These are phyloP conservation scores for Monosiga brevicollis DNA, from an alignment of 78 protist genomes.

Conservation along the genomic window DNA sequence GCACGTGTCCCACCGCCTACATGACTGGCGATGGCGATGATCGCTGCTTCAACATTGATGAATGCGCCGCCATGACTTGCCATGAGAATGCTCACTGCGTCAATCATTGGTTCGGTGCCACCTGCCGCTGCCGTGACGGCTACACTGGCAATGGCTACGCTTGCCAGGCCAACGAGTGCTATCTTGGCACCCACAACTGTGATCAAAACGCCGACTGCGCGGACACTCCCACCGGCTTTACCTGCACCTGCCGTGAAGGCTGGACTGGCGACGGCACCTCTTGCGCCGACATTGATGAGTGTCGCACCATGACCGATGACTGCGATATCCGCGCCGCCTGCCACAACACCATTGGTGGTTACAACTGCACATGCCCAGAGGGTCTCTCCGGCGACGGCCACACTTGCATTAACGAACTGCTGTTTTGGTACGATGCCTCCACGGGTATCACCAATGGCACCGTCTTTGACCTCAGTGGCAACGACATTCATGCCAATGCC, in stretches of 20 bases:
- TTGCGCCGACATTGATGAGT: slow-evolving; percentile 26
- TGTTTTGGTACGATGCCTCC: too few species aligned
- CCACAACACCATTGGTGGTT: slow-evolving; percentile 11
- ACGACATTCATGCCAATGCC: too few species aligned
- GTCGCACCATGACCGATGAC: slow-evolving; percentile 1
- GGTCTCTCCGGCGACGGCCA: too few species aligned
- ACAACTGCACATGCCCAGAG: slow-evolving; percentile 15
- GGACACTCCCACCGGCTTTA: not conserved
- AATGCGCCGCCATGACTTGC: not conserved
- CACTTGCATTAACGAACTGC: too few species aligned
- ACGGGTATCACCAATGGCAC: too few species aligned
- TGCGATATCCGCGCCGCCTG: slow-evolving; percentile 21
- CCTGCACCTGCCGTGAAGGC: not conserved
- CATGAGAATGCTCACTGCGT: not conserved
- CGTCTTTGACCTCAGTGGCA: too few species aligned
- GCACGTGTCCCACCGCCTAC: too few species aligned
- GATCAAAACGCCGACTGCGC: not conserved
- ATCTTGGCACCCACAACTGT: not conserved
- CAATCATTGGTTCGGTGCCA: not conserved
- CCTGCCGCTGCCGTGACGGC: not conserved
- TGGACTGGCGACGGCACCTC: not conserved
- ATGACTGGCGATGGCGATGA: too few species aligned
- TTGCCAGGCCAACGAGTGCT: slow-evolving; percentile 10
- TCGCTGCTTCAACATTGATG: not conserved
- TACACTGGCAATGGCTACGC: not conserved